Conservation (phyloP, 305 asterid species). For the Fraxinus sp. region DNA sequence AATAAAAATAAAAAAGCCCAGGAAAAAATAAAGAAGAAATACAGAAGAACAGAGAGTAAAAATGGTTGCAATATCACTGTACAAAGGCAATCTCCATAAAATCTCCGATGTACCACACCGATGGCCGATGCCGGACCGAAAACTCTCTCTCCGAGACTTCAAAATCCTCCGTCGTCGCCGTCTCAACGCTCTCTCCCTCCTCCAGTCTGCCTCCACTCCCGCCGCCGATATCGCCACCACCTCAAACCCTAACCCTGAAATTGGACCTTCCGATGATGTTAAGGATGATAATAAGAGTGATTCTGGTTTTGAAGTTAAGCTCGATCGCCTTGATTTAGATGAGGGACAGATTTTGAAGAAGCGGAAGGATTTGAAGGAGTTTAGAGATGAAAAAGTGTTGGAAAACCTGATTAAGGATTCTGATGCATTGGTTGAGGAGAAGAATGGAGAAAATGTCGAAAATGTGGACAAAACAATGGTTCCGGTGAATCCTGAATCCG, state of each 20-base stretch:
- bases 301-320: slow-evolving; percentile 27
- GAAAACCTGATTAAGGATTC: slow-evolving; percentile 35
- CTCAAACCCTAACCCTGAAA: slow-evolving; percentile 38
- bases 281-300: slow-evolving; percentile 8
- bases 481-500: slow-evolving; percentile 30
- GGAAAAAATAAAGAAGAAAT: neutral
- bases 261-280: slow-evolving; percentile 2
- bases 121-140: slow-evolving; percentile 64
- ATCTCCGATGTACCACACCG: slow-evolving; percentile 60
- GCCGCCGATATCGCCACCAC: slow-evolving; percentile 20
- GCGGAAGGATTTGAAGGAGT: slow-evolving; percentile 29
- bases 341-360: slow-evolving; percentile 18
- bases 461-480: slow-evolving; percentile 24
- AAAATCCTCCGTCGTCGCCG: slow-evolving; percentile 69
- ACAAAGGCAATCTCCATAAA: slow-evolving; percentile 84
- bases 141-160: slow-evolving; percentile 59
- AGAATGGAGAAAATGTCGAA: slow-evolving; percentile 30
- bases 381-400: slow-evolving; percentile 22
- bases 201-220: slow-evolving; percentile 29
- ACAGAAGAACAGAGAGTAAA: neutral
- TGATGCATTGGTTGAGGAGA: slow-evolving; percentile 36
- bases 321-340: slow-evolving; percentile 29
- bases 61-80: slow-evolving; percentile 79
- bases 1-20: neutral
- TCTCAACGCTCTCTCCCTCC: slow-evolving; percentile 60